Percentiles rank a stretch among this genome's conserved stretches.
These are phyloP conservation scores for Blakeslea trispora DNA, from an alignment of 371 early-diverging fungal genomes.

Conservation along the genomic window DNA sequence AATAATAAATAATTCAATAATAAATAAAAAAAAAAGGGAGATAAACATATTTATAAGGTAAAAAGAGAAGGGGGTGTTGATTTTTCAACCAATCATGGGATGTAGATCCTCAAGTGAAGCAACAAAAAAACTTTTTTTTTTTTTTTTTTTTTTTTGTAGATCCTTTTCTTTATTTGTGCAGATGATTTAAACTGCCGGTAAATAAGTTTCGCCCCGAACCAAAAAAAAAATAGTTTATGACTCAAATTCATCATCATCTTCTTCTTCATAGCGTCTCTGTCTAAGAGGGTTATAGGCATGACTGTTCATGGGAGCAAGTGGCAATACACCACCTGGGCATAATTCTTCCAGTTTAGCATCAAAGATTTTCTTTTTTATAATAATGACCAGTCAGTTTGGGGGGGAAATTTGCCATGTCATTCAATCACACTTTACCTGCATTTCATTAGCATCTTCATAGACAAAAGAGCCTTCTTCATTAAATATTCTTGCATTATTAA, in stretches of 20 bases:
- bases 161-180: conserved; percentile 15
- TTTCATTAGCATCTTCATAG: conserved; percentile 73
- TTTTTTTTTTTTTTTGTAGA: too few relatives aligned
- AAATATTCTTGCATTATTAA: conserved; percentile 77
- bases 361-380: conserved; percentile 32
- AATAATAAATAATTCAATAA: too few relatives aligned
- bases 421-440: conserved; percentile 41
- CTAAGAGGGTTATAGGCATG: background rate
- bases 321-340: conserved; percentile 29
- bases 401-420: background rate
- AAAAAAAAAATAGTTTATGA: too few relatives aligned
- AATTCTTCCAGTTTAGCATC: conserved; percentile 27
- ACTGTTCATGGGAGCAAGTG: conserved; percentile 3
- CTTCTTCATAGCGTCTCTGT: conserved; percentile 4
- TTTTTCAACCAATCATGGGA: conserved; percentile 20
- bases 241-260: background rate
- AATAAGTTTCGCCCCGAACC: too few relatives aligned
- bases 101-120: conserved; percentile 10
- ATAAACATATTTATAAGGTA: background rate
- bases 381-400: conserved; percentile 1
- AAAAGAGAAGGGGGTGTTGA: conserved; percentile 2
- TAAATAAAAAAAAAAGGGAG: conserved; percentile 8
- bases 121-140: background rate
- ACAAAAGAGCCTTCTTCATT: conserved; percentile 81
- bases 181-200: background rate